Base-by-base conservation (phyloP, 805 yeast species). In the Ogataea populi-albae region DNA sequence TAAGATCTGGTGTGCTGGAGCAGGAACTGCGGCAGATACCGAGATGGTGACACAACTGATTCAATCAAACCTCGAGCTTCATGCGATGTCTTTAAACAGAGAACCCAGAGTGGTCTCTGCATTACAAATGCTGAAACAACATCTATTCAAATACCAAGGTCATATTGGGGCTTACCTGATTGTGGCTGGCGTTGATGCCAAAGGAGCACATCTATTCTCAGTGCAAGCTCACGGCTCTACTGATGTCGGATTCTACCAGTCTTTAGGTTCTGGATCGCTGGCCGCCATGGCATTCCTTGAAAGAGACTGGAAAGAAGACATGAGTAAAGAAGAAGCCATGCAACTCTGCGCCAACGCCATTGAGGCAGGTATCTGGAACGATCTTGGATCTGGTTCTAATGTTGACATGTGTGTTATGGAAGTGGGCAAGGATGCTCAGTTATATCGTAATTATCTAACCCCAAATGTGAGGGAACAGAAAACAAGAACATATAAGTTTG, bases 11-110 rank as follows among this genome's bases (percentile, higher is more conserved):
- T 91, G 98, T 79, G 98, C 98, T 34, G 98, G 98, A 55, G 98
- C 98, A 3, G 98, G 98, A 62, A 93, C 98, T n/a, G 98, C 98
- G 20, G 98, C 98, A 6, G 98, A 93, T 61, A 93, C 97, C 9
- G 98, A 93, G 62, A 87, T 88, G 79, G 98, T 93, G 25, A 93
- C 98, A 4, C 96, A 88, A 62, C 71, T 93, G 56, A 88, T 88
- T 49, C 78, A 87, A 23, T 86, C 96, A 24, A 89, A 91, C 60
- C 68, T 93, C 46, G 98, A 93, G 64, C 69, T 93, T 43, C 98
- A 91, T 62, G 71, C 94, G 6, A 69, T 88, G 64, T 79, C 83
- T 52, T 80, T 91, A 22, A 79, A 79, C 41, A 79, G 98, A 50
- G 78, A 80, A 50, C 98, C 98, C 28, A 73, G 98, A 50, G 98